Conservation (phyloP, 768 basidiomycete species). For the Suillus cothurnatus region DNA sequence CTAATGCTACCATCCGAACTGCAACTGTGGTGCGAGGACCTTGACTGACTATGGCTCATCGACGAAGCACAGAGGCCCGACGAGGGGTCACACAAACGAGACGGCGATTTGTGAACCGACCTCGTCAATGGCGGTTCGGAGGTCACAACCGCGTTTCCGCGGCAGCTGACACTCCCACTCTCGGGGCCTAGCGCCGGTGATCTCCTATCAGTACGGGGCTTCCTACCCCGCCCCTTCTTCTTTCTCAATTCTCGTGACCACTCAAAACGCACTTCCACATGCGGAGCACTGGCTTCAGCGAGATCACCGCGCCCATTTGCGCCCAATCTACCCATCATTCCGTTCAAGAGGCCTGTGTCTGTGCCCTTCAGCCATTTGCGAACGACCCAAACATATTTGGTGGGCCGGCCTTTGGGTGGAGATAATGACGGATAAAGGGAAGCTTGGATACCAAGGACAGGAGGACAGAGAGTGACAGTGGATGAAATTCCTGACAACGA, state of each 20-base stretch:
- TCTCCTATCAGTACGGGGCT: conserved; percentile 23
- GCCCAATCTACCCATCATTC: conserved; percentile 43
- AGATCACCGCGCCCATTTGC: conserved; percentile 26
- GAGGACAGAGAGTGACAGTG: conserved; percentile 37
- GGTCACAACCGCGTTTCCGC: conserved; percentile 19
- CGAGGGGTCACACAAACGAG: conserved; percentile 14
- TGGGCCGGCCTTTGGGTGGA: conserved; percentile 41
- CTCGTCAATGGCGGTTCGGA: conserved; percentile 12
- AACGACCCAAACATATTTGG: conserved; percentile 75
- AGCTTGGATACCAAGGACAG: conserved; percentile 72
- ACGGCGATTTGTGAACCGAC: conserved; percentile 11
- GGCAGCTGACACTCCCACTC: conserved; percentile 17
- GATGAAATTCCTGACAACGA: conserved; percentile 14
- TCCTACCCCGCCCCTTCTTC: conserved; percentile 21
- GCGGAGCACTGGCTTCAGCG: conserved; percentile 21
- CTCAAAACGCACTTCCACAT: conserved; percentile 76
- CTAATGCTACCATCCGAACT: conserved; percentile 35
- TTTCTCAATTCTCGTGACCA: conserved; percentile 56
- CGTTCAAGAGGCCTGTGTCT: conserved; percentile 46
- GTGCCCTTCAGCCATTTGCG: conserved; percentile 71
- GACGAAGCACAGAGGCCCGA: conserved; percentile 4
- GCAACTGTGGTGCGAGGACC: conserved; percentile 42
- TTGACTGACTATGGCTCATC: conserved; percentile 39
- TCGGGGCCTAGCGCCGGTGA: conserved; percentile 9
- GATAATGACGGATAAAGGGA: conserved; percentile 52